Base-by-base conservation (phyloP, 73 alveolate species). In the Paraurostyla sp. region DNA sequence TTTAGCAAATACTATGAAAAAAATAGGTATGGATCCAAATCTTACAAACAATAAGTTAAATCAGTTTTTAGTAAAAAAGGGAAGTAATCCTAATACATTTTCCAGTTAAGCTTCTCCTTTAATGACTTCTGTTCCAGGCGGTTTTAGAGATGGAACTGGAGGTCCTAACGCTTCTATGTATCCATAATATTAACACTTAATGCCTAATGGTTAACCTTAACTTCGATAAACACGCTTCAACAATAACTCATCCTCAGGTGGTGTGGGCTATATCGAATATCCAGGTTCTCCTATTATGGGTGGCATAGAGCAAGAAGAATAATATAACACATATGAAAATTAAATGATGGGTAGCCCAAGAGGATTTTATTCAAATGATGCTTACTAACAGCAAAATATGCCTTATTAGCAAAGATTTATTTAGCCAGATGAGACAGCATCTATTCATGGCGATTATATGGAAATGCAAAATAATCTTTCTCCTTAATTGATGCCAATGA, bases 91-190 rank as follows among this genome's bases (percentile, higher is more conserved):
- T 50, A 60, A 60, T 30, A 36, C 82, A 3, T 65, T 18, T 65
- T 65, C 82, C 13, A 30, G 46, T 7, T 1, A 16, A 6, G 46
- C 25, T 13, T 65, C 82, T 18, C 82, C 82, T 6, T 65, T 65
- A 22, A 32, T 4, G 2, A 65, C 82, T 38, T 65, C 35, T 38
- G 42, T 18, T 9, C 32, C 32, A n/a, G 13, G 41, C 1, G 58
- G 82, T 36, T 65, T 38, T 38, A 65, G 82, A 65, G 82, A 65
- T 65, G 82, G 82, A 13, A 65, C 82, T 11, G 82, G 82, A 11
- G 82, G 82, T 0, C 82, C 82, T 16, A 18, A 65, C 6, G 41
- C 41, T 33, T n/a, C 32, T 65, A 1, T 13, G 27, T 22, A 65
- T 18, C 32, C 32, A 38, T 1, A 30, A 18, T 38, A 65, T 7